These are phyloP conservation scores for Halophytophthora batemanensis DNA, from an alignment of 352 stramenopile genomes.

Conservation along the genomic window DNA sequence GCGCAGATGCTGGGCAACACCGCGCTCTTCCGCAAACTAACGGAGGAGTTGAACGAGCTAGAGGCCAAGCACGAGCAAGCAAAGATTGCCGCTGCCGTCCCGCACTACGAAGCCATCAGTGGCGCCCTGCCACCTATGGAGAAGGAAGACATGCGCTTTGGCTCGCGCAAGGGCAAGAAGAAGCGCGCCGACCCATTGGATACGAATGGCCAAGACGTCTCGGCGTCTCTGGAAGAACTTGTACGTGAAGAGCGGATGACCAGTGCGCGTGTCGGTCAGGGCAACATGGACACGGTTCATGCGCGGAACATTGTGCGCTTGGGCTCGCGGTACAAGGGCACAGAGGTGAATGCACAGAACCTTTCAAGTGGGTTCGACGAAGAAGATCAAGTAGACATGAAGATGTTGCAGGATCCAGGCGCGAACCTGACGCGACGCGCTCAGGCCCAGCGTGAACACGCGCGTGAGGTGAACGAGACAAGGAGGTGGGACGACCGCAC, in stretches of 20 bases:
- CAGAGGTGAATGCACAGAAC: conserved; percentile 55
- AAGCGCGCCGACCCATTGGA: conserved; percentile 20
- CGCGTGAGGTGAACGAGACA: conserved; percentile 47
- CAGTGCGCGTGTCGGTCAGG: conserved; percentile 36
- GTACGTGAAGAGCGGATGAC: conserved; percentile 74
- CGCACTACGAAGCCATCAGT: conserved; percentile 57
- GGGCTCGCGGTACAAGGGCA: conserved; percentile 69
- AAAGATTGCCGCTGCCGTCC: conserved; percentile 34
- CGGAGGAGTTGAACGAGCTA: conserved; percentile 76
- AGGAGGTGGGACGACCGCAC: conserved; percentile 67
- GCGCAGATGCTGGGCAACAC: conserved; percentile 85
- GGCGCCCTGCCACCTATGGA: conserved; percentile 64
- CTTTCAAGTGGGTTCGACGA: conserved; percentile 80
- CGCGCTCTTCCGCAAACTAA: conserved; percentile 66
- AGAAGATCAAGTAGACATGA: conserved; percentile 73
- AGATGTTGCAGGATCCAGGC: conserved; percentile 45
- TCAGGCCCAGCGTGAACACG: conserved; percentile 47
- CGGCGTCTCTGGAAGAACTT: conserved; percentile 64
- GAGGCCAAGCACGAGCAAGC: conserved; percentile 56
- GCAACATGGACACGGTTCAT: conserved; percentile 68
- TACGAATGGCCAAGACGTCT: conserved; percentile 13
- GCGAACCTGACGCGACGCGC: conserved; percentile 60
- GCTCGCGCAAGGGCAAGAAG: conserved; percentile 67
- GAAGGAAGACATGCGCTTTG: conserved; percentile 62
- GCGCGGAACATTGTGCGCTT: conserved; percentile 74